Evolutionary conservation across 805 yeast species (phyloP).

Genomic region (Yarrowia sp.): DNA sequence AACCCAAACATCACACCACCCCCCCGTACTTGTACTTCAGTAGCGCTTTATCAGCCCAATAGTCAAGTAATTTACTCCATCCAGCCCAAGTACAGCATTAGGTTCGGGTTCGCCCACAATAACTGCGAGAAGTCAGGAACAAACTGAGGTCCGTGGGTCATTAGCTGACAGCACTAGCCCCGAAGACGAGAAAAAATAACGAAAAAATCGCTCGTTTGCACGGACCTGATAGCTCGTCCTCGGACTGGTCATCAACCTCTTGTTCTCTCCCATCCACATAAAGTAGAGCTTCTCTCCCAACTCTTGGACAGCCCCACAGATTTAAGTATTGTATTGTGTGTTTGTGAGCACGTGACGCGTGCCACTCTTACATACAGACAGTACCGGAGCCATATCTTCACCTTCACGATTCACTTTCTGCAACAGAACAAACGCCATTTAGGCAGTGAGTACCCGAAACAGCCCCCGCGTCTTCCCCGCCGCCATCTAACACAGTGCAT

Average conservation of each 20-base stretch:
- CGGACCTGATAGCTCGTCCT: no score
- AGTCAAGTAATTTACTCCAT: no score
- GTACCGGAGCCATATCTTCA: not conserved
- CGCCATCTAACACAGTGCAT: conserved; percentile 5
- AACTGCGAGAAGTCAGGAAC: not conserved
- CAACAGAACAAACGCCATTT: conserved; percentile 12
- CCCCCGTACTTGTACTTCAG: no score
- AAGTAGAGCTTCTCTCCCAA: not conserved
- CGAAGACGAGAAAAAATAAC: not conserved
- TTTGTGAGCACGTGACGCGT: conserved; percentile 32
- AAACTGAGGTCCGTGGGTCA: not conserved
- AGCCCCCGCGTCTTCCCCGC: not conserved
- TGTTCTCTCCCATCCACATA: no score
- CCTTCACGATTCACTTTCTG: conserved; percentile 13
- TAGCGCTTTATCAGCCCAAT: no score
- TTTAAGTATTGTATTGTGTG: not conserved
- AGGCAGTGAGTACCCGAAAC: conserved; percentile 27
- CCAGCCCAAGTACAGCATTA: no score
- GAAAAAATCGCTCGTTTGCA: not conserved
- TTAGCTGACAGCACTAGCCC: not conserved
- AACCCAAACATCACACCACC: not conserved
- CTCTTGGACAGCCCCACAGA: conserved; percentile 1
- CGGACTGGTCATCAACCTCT: no score
- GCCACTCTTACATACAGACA: not conserved
- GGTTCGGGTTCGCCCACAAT: no score